Conservation (phyloP, 768 basidiomycete genomes). For the Naganishia kalamii region DNA sequence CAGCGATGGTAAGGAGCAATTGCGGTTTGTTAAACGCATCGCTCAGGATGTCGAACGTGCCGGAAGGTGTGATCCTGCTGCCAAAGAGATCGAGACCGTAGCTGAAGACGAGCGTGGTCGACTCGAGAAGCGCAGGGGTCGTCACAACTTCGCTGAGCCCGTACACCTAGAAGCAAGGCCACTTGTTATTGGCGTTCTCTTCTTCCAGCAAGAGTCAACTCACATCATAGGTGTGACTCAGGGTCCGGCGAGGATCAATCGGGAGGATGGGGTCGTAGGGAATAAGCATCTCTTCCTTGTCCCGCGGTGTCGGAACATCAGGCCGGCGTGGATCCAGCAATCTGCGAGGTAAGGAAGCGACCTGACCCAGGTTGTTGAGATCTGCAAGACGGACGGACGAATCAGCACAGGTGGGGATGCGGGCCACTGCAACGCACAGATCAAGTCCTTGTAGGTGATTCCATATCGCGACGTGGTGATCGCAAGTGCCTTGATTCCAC, state of each 20-base stretch:
- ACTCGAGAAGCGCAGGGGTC: constrained; percentile 79
- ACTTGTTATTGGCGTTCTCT: not conserved
- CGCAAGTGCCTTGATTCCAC: constrained; percentile 62
- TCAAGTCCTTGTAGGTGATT: constrained; percentile 75
- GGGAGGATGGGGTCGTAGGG: constrained; percentile 75
- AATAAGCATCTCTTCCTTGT: constrained; percentile 77
- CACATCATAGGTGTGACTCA: constrained; percentile 59
- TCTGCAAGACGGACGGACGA: constrained; percentile 51
- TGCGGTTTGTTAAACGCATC: constrained; percentile 91
- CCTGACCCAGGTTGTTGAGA: constrained; percentile 65
- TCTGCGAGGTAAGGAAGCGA: constrained; percentile 66
- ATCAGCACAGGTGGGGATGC: not conserved
- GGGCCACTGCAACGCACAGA: constrained; percentile 55
- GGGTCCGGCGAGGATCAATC: constrained; percentile 58
- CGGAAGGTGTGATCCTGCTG: constrained; percentile 75
- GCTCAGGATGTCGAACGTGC: constrained; percentile 84
- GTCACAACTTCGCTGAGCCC: constrained; percentile 65
- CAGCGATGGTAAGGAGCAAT: constrained; percentile 72
- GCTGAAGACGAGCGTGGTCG: constrained; percentile 79
- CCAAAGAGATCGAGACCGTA: constrained; percentile 85
- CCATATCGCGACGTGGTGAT: constrained; percentile 82
- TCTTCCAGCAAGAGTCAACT: constrained; percentile 22
- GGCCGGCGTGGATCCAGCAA: constrained; percentile 79
- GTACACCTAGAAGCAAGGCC: constrained; percentile 55
- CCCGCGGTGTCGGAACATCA: constrained; percentile 62